Percentiles rank a stretch among this genome's conserved stretches.
Conservation (phyloP, 2,329 filamentous ascomycete species). For the Aspergillus uvarum region DNA sequence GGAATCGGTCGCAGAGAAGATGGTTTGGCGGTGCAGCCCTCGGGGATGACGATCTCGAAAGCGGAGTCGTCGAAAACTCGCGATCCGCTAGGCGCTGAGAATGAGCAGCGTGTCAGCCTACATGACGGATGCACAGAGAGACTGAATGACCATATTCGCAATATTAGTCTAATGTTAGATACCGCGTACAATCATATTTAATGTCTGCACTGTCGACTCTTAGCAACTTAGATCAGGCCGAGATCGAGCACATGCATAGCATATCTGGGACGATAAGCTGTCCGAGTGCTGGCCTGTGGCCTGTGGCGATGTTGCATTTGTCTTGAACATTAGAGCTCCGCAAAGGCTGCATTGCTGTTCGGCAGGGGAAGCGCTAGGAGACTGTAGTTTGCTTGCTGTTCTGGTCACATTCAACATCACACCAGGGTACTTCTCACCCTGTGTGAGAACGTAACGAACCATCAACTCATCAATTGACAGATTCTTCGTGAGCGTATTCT, state of each 20-base stretch:
- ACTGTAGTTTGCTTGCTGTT: constrained; percentile 77
- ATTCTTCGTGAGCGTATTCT: constrained; percentile 48
- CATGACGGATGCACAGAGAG: not conserved
- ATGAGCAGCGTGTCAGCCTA: not conserved
- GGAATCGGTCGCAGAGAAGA: constrained; percentile 25
- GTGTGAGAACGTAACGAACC: constrained; percentile 80
- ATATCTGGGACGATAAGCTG: constrained; percentile 48
- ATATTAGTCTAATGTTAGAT: not conserved
- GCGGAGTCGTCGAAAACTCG: constrained; percentile 27
- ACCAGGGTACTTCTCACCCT: constrained; percentile 82
- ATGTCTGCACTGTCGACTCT: constrained; percentile 12
- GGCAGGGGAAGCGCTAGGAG: constrained; percentile 34
- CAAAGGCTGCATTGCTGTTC: constrained; percentile 63
- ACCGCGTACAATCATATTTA: not conserved
- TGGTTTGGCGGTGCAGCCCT: constrained; percentile 33
- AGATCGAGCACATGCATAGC: constrained; percentile 48
- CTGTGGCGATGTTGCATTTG: constrained; percentile 56
- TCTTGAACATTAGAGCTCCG: constrained; percentile 63
- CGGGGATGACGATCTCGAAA: constrained; percentile 31
- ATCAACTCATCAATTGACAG: constrained; percentile 90
- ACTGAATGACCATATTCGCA: not conserved
- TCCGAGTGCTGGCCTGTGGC: constrained; percentile 48
- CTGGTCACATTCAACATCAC: constrained; percentile 95
- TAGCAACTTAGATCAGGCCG: constrained; percentile 29
- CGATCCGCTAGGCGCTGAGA: constrained; percentile 12